Conservation (phyloP, 148 eudicot genomes). For the Dianthus caryophyllus region DNA sequence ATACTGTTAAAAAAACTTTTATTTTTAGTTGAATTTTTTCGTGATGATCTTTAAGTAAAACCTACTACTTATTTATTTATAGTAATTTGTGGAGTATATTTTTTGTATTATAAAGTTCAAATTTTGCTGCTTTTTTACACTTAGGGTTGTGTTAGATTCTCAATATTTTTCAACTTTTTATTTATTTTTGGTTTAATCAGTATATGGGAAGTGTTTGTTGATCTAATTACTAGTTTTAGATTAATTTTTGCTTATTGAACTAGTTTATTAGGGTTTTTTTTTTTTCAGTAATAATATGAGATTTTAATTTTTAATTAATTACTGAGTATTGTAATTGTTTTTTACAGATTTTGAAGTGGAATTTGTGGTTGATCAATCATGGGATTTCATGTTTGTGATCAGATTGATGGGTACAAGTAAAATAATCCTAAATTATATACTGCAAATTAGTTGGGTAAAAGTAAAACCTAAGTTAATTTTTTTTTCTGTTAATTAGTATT, state of each 20-base stretch:
- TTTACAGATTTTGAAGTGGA: slow-evolving; percentile 31
- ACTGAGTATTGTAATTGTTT: slow-evolving; percentile 12
- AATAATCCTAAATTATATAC: background rate
- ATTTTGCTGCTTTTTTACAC: background rate
- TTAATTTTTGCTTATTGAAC: background rate
- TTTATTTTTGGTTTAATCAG: slow-evolving; percentile 4
- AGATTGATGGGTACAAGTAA: slow-evolving; percentile 7
- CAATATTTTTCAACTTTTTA: background rate
- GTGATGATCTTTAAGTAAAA: slow-evolving; percentile 25
- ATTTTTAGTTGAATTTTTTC: no score
- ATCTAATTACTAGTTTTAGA: slow-evolving; percentile 2
- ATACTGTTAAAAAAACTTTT: no score
- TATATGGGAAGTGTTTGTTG: slow-evolving; percentile 11
- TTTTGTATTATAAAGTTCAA: background rate
- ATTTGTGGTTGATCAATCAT: slow-evolving; percentile 16
- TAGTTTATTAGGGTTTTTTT: no score
- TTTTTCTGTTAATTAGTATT: no score
- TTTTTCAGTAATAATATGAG: background rate
- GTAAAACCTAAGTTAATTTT: background rate
- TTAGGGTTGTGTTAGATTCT: slow-evolving; percentile 9
- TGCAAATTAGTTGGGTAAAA: slow-evolving; percentile 1
- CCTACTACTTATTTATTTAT: background rate
- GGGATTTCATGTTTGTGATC: slow-evolving; percentile 14
- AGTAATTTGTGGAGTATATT: background rate
- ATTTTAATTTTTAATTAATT: background rate